phyloP scores from a whole-genome alignment of 768 basidiomycete genomes.

The Baorangia bicolor region DNA sequence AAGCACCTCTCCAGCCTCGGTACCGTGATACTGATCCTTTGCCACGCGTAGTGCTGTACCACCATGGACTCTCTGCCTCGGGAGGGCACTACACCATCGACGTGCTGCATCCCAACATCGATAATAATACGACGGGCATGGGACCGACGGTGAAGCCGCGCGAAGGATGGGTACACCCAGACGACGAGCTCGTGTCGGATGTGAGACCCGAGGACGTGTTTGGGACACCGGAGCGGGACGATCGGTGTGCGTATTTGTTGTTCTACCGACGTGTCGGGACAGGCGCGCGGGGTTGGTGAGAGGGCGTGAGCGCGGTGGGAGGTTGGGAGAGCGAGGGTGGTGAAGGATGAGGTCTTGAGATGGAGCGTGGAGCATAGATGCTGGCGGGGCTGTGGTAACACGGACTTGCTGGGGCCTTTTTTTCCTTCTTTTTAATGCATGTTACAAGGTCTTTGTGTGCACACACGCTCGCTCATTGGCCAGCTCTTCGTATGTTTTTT shows the following conservation, averaged over 20 bases:
- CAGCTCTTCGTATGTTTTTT: not conserved
- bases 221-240: slow-evolving; percentile 45
- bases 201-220: slow-evolving; percentile 74
- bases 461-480: not conserved
- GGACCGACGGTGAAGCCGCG: slow-evolving; percentile 32
- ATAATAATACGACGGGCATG: slow-evolving; percentile 32
- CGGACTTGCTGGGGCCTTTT: not conserved
- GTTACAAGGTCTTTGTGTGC: too few relatives aligned
- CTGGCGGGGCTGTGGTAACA: not conserved
- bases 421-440: too few relatives aligned
- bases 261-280: slow-evolving; percentile 69
- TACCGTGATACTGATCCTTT: not conserved
- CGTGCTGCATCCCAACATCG: slow-evolving; percentile 73
- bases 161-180: slow-evolving; percentile 89
- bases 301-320: not conserved
- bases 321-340: not conserved
- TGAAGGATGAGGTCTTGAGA: not conserved
- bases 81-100: slow-evolving; percentile 97
- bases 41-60: slow-evolving; percentile 67
- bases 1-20: slow-evolving; percentile 16
- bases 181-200: slow-evolving; percentile 86
- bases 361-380: not conserved
- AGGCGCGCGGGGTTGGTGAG: slow-evolving; percentile 13
- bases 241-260: slow-evolving; percentile 82
- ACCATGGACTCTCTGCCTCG: slow-evolving; percentile 87